Base-by-base conservation (phyloP, 2,329 filamentous ascomycete species). In the Chaetomiaceae sp. region DNA sequence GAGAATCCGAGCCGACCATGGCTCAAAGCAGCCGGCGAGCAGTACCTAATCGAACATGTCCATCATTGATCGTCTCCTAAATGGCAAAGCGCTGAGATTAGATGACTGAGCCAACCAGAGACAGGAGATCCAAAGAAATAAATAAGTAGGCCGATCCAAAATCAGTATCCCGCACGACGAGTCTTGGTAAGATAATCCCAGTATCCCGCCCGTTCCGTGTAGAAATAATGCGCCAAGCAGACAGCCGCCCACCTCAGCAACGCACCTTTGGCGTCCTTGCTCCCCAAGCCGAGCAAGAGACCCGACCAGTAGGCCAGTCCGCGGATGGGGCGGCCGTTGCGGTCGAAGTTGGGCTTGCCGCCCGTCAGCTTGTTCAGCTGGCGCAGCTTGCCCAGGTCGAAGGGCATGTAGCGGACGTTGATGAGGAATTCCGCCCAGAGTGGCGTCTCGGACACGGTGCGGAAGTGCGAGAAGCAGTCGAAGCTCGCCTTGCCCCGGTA, bases 401-500 rank as follows among this genome's bases (percentile, higher is more conserved):
- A 84, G 3, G 81, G 81, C 68, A 81, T 76, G 67, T 85, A 85
- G 50, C 87, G 77, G 42, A 87, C 72, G 48, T 76, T 74, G 55
- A 91, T 68, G 50, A 88, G 60, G 32, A 67, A 69, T 61, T 88
- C 84, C 54, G 83, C 73, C 84, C 84, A 88, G 14, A 63, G 58
- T 0, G 84, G 84, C 4, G 81, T 84, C 36, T 71, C 74, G 18
- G 79, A 77, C 27, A 86, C 66, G 40, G 65, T 69, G 49, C 73
- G 72, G 27, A 54, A 51, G 63, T 86, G 83, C 2, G 78, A 78
- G 60, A 85, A 86, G 54, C 69, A 69, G 56, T 87, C 82, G 65
- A 86, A 87, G 2, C 75, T 79, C n/a, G 84, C 74, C 60, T 81
- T 81, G 50, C 89, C 89, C 57, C 86, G 81, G 71, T 94, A 94